Base-by-base conservation (phyloP, 495 filamentous ascomycete genomes). In the Geopyxis carbonaria region DNA sequence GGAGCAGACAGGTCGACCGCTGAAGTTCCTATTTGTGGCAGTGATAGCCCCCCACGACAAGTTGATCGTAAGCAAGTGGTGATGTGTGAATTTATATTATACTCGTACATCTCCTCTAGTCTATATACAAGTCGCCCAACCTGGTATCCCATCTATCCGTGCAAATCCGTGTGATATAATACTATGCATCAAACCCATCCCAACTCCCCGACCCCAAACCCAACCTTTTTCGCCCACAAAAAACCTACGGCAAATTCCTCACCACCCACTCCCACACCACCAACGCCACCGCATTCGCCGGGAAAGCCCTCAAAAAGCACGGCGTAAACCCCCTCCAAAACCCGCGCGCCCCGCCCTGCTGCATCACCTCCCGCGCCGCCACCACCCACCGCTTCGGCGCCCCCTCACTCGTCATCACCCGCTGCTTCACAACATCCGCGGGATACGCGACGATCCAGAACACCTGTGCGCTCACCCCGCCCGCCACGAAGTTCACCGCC, bases 361-460 rank as follows among this genome's bases (percentile, higher is more conserved):
- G 58, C 56, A 75, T 86, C 3, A 97, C 76, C 8, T 77, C 72
- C 43, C 53, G 62, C 11, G 82, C 86, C 1, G 89, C 87, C 47
- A 83, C 73, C 50, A 64, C 72, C 89, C 89, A 97, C 35, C 67
- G 63, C 15, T 54, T 65, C 58, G 85, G 93, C 50, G 63, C 66
- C 42, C 74, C 65, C 50, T 72, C 59, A 5, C 80, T 89, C 14
- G 85, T 92, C 89, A 97, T 94, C 36, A 97, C 73, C n/a, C 84
- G 72, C 59, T 94, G 87, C 64, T 97, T 97, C 16, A 97, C 79
- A 10, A 94, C 87, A 53, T 97, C 89, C 22, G 75, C 78, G 9
- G 89, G 89, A 55, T 97, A 97, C 30, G 75, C 76, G 16, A 76
- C 79, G 2, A 92, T 51, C 89, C 89, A 97, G 61, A 93, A 97